Conservation (phyloP, 164 flowering plant species). For the Macadamia tetraphylla region DNA sequence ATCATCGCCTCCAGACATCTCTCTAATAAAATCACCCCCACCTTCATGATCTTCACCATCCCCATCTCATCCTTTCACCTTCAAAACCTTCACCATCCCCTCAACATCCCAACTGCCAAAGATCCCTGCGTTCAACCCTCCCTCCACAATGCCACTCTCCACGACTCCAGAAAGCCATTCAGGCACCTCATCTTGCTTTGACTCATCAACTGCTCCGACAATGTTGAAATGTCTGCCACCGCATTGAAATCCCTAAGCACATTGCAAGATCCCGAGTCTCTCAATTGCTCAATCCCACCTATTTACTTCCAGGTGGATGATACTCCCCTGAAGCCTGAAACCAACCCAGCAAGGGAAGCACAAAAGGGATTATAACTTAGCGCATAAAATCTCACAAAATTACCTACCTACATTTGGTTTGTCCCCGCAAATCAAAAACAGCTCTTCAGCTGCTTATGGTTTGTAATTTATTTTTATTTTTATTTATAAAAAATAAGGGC, state of each 20-base stretch:
- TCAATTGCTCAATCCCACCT: conserved; percentile 61
- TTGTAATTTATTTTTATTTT: too few relatives aligned
- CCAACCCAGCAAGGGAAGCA: too few relatives aligned
- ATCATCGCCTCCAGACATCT: neutral
- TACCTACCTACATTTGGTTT: too few relatives aligned
- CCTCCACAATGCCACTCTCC: conserved; percentile 43
- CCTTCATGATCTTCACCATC: neutral
- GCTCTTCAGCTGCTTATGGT: too few relatives aligned
- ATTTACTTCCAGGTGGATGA: conserved; percentile 33
- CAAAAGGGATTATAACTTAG: too few relatives aligned
- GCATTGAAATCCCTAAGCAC: conserved; percentile 76
- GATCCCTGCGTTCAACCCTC: conserved; percentile 70
- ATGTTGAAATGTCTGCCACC: conserved; percentile 56
- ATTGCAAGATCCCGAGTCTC: conserved; percentile 46
- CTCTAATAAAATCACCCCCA: neutral
- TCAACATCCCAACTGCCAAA: conserved; percentile 56
- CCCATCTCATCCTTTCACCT: conserved; percentile 28
- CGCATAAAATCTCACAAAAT: too few relatives aligned
- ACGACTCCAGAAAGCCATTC: conserved; percentile 70
- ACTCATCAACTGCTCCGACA: conserved; percentile 78
- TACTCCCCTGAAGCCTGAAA: too few relatives aligned
- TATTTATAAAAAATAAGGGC: too few relatives aligned
- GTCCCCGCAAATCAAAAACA: too few relatives aligned
- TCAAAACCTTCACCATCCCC: conserved; percentile 82
- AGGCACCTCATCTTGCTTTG: conserved; percentile 73